Evolutionary conservation across 768 basidiomycete species (phyloP).

Genomic region (Pulveroboletus ravenelii): DNA sequence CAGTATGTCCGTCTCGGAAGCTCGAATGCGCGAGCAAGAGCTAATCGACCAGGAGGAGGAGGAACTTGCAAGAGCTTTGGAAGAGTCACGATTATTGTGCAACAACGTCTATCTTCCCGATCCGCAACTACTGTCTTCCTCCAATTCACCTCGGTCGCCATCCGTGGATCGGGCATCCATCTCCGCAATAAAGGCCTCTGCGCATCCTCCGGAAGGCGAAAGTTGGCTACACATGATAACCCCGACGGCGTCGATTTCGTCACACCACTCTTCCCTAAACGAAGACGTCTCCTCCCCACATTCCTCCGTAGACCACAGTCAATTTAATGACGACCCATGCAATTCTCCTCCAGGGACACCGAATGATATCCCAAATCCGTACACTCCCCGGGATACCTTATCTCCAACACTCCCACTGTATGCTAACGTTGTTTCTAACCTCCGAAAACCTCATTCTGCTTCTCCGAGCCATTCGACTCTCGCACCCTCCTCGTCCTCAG

Average conservation of each 20-base stretch:
- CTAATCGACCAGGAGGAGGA: conserved; percentile 49
- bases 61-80: conserved; percentile 59
- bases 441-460: conserved; percentile 9
- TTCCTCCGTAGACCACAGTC: conserved; percentile 19
- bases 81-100: conserved; percentile 41
- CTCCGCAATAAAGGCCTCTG: conserved; percentile 11
- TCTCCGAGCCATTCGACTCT: conserved; percentile 11
- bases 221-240: conserved; percentile 32
- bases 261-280: conserved; percentile 8
- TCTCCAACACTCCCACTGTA: conserved; percentile 23
- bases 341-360: background rate
- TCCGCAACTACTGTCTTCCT: conserved; percentile 3
- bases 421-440: conserved; percentile 21
- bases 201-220: conserved; percentile 23
- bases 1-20: conserved; percentile 42
- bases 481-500: conserved; percentile 3
- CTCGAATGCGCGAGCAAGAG: conserved; percentile 24
- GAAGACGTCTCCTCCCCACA: conserved; percentile 29
- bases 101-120: conserved; percentile 8
- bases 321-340: background rate
- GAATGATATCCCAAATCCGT: conserved; percentile 5
- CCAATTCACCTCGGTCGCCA: conserved; percentile 3
- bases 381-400: background rate
- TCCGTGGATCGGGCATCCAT: conserved; percentile 16
- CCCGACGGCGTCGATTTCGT: conserved; percentile 21